Conservation (phyloP, 257 asterid species). For the Nicotiana benthamiana region DNA sequence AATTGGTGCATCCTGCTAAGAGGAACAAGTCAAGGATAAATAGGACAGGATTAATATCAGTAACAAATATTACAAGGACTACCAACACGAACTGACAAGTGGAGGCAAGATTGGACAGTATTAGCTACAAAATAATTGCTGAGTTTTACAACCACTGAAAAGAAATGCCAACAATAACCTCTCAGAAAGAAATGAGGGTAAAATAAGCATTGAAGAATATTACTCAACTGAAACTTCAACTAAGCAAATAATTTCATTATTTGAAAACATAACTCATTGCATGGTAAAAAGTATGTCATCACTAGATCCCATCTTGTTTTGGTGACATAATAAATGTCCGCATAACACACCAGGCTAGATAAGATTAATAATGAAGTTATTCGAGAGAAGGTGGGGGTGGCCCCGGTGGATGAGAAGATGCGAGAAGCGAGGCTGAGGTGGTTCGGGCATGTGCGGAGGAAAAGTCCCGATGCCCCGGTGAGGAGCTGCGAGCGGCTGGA, state of each 20-base stretch:
- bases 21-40: slow-evolving; percentile 10
- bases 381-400: too few relatives aligned
- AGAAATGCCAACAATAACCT: background rate
- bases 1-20: slow-evolving; percentile 64
- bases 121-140: background rate
- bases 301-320: background rate
- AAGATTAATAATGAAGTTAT: too few relatives aligned
- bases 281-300: background rate
- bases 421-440: too few relatives aligned
- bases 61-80: slow-evolving; percentile 4
- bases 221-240: background rate
- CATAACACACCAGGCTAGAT: too few relatives aligned
- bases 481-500: too few relatives aligned
- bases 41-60: background rate
- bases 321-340: background rate
- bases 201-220: background rate
- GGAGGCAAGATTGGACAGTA: background rate
- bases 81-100: background rate
- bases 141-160: background rate
- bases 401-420: too few relatives aligned
- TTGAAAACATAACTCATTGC: background rate
- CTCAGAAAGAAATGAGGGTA: background rate
- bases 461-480: too few relatives aligned
- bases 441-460: too few relatives aligned
- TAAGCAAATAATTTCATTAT: background rate